Evolutionary conservation across 2,329 filamentous ascomycete species (phyloP).

Genomic region (Sarocladiaceae sp.): DNA sequence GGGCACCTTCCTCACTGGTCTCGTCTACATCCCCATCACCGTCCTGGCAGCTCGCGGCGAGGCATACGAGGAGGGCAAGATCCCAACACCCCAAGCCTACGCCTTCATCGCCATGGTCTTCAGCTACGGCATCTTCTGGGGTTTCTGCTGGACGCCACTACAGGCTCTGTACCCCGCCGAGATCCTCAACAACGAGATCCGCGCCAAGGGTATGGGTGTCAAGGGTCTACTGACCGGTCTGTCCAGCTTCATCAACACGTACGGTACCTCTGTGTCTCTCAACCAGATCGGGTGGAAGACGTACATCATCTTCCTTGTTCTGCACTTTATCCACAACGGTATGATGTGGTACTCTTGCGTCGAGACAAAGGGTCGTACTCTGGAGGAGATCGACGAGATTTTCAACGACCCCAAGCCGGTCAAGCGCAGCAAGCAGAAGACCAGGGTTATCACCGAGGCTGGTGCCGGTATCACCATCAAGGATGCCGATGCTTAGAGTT

Average conservation of each 20-base stretch:
- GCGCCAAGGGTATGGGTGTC: constrained; percentile 35
- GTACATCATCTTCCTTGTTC: constrained; percentile 38
- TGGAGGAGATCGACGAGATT: constrained; percentile 52
- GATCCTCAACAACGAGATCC: constrained; percentile 28
- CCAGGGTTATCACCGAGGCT: constrained; percentile 9
- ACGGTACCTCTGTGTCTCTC: constrained; percentile 37
- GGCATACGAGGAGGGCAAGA: constrained; percentile 18
- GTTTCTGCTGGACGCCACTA: constrained; percentile 41
- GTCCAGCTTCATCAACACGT: constrained; percentile 28
- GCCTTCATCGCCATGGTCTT: constrained; percentile 32
- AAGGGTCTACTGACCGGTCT: constrained; percentile 34
- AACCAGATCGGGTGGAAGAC: constrained; percentile 37
- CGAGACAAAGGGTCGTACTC: constrained; percentile 49
- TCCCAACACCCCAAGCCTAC: constrained; percentile 12
- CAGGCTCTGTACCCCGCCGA: constrained; percentile 35
- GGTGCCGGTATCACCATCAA: constrained; percentile 14
- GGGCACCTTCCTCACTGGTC: constrained; percentile 29
- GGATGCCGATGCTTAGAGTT: constrained; percentile 6
- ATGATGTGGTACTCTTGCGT: constrained; percentile 21
- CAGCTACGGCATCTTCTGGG: constrained; percentile 38
- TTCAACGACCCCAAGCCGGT: constrained; percentile 37
- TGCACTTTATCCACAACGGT: constrained; percentile 27
- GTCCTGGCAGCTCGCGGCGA: constrained; percentile 24
- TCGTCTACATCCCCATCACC: constrained; percentile 24
- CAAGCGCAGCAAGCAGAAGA: constrained; percentile 16